Base-by-base conservation (phyloP, 2,329 filamentous ascomycete genomes). In the Fusarium sp. region DNA sequence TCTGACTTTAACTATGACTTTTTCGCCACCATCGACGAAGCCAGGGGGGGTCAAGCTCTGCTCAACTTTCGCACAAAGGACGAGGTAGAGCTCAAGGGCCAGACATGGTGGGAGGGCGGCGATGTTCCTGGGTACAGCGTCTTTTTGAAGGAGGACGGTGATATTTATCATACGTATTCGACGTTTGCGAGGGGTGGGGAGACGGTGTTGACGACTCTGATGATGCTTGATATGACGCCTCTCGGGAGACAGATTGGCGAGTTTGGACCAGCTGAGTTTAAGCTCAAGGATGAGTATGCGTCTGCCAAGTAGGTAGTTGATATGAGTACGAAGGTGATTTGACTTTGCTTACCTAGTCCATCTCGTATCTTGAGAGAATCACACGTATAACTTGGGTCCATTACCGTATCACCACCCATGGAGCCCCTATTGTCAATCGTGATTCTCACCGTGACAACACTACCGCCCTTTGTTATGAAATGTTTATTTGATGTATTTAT, bases 1-100 rank as follows among this genome's bases (percentile, higher is more conserved):
- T 80, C 78, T 6, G 76, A 80, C 44, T 85, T 85, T 71, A 85
- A 84, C 74, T 81, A 80, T 66, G 83, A 84, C 71, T 84, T 84
- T 57, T 75, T 83, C 55, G 83, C 77, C 9, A 81, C 80, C 2
- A 58, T 80, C 16, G 81, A 83, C 38, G 74, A 80, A 22, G 57
- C 61, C 0, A 66, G 80, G 6, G 61, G 80, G 6, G 61, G 68
- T 7, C 78, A 79, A 1, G 67, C 77, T 1, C 42, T 78, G 64
- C 79, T 78, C 56, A 80, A 80, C 56, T 79, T 80, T 55, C 61
- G 71, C 11, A 74, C 29, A 27, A 77, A 74, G 60, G 69, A 73
- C 9, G 78, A 81, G 67, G 61, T 69, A 8, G 68, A 79, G 20
- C 70, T 67, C 12, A 77, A 79, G 27, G 82, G 76, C 5, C 78